Base-by-base conservation (phyloP, 2,329 filamentous ascomycete genomes). In the Colletotrichum lupini region DNA sequence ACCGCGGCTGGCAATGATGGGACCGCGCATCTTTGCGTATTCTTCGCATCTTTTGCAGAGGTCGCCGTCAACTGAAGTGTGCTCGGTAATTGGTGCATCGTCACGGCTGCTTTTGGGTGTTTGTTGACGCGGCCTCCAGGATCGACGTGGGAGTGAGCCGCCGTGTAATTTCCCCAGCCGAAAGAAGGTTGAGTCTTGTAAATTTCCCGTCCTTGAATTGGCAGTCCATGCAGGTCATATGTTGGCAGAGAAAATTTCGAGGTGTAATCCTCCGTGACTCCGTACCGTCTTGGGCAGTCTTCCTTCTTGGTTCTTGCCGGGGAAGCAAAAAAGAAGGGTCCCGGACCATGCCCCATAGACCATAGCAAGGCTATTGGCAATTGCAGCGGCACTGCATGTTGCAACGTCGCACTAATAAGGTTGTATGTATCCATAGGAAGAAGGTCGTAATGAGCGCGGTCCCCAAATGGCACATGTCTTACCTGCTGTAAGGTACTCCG, bases 141-240 rank as follows among this genome's bases (percentile, higher is more conserved):
- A 70, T 70, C 60, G 67, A 57, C 55, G 70, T 64, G 63, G 66
- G 66, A 69, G 62, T 53, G 55, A 61, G 56, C 46, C 46, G 67
- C 46, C 56, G 32, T 70, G 59, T 32, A 70, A 73, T 73, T 73
- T 73, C 70, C 65, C 58, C 46, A 70, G 56, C 32, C 67, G 67
- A 73, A 62, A 52, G 67, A 73, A 70, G 32, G 49, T 64, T 64
- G 66, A 64, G 24, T 60, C 56, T 72, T 69, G 53, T n/a, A 63
- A 69, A 56, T 64, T 64, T 72, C 42, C 30, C n/a, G 59, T 53
- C 65, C 69, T 72, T 69, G 69, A 12, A 64, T 37, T 26, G 32
- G n/a, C 32, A 19, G 52, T 32, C 30, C 12, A 56, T 42, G 59
- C 26, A 69, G 66, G 59, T 69, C 66, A 64, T 46, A 32, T 64